Conservation (phyloP, 352 stramenopile genomes). For the Thalassiosira mediterranea region DNA sequence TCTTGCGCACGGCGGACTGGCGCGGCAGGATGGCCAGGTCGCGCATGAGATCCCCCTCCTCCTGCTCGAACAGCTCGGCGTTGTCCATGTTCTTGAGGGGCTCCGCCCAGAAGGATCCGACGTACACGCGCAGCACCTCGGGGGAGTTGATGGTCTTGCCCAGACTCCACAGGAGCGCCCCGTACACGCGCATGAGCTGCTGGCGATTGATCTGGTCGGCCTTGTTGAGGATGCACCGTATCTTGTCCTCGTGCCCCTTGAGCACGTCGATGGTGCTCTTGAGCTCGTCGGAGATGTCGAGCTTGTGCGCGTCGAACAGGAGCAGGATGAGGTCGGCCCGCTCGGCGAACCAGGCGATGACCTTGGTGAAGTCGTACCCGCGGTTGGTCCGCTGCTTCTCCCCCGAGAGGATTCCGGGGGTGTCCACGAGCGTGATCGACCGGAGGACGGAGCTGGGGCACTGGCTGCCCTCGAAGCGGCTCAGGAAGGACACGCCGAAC, state of each 20-base stretch:
- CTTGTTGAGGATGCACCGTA: constrained; percentile 98
- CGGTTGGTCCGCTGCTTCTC: constrained; percentile 96
- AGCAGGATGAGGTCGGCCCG: constrained; percentile 97
- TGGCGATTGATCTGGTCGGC: constrained; percentile 96
- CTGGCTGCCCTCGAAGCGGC: constrained; percentile 92
- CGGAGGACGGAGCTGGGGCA: constrained; percentile 89
- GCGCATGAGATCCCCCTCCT: constrained; percentile 96
- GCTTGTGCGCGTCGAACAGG: constrained; percentile 98
- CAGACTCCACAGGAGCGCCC: constrained; percentile 97
- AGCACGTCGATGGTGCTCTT: constrained; percentile 96
- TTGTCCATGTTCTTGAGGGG: constrained; percentile 83
- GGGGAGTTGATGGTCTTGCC: constrained; percentile 97
- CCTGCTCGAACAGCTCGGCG: constrained; percentile 90
- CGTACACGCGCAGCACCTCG: constrained; percentile 98
- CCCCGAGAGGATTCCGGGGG: constrained; percentile 95
- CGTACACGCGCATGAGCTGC: constrained; percentile 93
- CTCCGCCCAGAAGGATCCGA: constrained; percentile 98
- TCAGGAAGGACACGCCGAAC: constrained; percentile 94
- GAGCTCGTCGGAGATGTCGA: constrained; percentile 98
- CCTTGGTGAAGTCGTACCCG: constrained; percentile 94
- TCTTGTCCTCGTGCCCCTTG: constrained; percentile 95
- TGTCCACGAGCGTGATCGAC: constrained; percentile 97
- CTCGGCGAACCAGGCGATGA: constrained; percentile 92
- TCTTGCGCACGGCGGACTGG: constrained; percentile 93
- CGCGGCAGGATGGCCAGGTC: constrained; percentile 94